Evolutionary conservation across 768 basidiomycete species (phyloP), one percentile per base, ranked within the genome.

Genomic region (Hygrophorus pudorinus): DNA sequence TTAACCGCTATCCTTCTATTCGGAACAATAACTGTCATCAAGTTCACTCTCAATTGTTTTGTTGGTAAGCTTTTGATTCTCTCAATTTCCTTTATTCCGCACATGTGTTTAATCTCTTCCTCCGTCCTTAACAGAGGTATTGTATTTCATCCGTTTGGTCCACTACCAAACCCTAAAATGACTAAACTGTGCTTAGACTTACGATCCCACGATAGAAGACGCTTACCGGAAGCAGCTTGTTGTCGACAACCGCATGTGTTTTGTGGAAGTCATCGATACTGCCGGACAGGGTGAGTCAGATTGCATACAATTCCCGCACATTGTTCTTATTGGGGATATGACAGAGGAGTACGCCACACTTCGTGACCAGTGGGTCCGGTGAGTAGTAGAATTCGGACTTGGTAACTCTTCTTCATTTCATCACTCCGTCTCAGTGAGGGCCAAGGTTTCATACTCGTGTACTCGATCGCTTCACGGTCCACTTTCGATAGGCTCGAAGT

Each of bases 141-240:
- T n/a, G 68, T 54, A 31, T 35, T 33, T 24, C 7, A 16, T 42
- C 41, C 18, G 21, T 41, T 40, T 7, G 24, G 24, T 42, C 38
- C 39, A 41, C 20, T 34, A 39, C 41, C 43, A 21, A 45, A 37
- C 41, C 43, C 47, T 49, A 57, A 36, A 52, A 49, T 47, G 21
- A 32, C 46, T 48, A 20, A 53, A 35, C 41, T 51, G 38, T 49
- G 44, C 42, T 20, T 52, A 94, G 89, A 90, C 90, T 42, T 97
- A 97, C 64, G 92, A 97, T 69, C 92, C 92, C 46, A 97, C 92
- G 55, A 97, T 97, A 78, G 92, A 97, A 67, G 92, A 96, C 62
- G 91, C 91, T 50, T 96, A 97, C 67, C 78, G 92, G 56, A 94
- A 93, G 63, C 90, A 92, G 61, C 76, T 92, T 54, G 81, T 92